phyloP scores from a whole-genome alignment of 306 rosid genomes.

The Lupinus albus region DNA sequence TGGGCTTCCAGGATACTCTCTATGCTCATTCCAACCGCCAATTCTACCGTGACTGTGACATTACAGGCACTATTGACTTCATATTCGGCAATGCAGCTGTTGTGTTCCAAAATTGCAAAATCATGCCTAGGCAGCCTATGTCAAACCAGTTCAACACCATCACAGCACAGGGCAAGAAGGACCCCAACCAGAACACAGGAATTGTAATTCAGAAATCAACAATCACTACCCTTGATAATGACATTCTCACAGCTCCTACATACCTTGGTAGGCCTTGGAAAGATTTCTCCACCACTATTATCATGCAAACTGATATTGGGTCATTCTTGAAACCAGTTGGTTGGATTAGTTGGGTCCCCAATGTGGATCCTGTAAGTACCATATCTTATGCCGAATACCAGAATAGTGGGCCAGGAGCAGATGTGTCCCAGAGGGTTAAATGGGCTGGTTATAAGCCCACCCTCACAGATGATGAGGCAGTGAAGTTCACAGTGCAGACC shows the following conservation, averaged over 20 bases:
- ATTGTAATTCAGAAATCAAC: constrained; percentile 72
- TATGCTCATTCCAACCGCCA: constrained; percentile 92
- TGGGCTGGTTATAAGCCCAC: constrained; percentile 74
- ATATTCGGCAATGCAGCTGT: constrained; percentile 88
- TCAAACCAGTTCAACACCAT: constrained; percentile 84
- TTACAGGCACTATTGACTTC: constrained; percentile 86
- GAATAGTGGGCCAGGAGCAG: constrained; percentile 67
- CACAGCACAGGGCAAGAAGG: constrained; percentile 92
- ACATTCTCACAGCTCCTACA: constrained; percentile 56
- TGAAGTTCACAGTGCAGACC: constrained; percentile 55
- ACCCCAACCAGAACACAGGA: constrained; percentile 77
- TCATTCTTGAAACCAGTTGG: constrained; percentile 65
- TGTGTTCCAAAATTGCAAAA: constrained; percentile 72
- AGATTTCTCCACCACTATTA: constrained; percentile 68
- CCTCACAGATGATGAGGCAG: constrained; percentile 53
- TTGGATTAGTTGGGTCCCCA: constrained; percentile 67
- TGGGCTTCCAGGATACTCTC: constrained; percentile 82
- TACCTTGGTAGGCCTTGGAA: constrained; percentile 97
- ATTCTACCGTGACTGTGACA: constrained; percentile 81
- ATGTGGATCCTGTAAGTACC: constrained; percentile 60
- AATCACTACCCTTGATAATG: constrained; percentile 42
- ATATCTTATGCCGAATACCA: constrained; percentile 77
- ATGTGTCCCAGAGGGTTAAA: constrained; percentile 55
- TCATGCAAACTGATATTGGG: constrained; percentile 67
- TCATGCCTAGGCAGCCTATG: constrained; percentile 74